Percentiles rank a stretch among this genome's conserved stretches.
Conservation (phyloP, 495 filamentous ascomycete species). For the Cercophora samala region DNA sequence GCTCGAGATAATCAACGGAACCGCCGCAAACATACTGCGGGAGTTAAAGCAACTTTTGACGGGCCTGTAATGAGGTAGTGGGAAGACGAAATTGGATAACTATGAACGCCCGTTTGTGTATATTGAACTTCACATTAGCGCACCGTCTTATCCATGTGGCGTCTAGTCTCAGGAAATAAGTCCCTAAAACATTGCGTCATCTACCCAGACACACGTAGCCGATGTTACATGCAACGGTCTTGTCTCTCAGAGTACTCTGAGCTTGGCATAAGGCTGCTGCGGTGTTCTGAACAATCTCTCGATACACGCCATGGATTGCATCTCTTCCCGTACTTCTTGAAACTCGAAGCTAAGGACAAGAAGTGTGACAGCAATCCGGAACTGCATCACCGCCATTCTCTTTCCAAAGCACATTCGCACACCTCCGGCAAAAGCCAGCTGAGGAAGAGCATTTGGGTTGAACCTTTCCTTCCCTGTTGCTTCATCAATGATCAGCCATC, state of each 20-base stretch:
- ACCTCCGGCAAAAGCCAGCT: constrained; percentile 28
- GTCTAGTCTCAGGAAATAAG: no score
- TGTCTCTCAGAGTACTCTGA: constrained; percentile 14
- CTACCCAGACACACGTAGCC: no score
- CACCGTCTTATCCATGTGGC: no score
- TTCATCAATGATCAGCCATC: constrained; percentile 33
- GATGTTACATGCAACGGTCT: no score
- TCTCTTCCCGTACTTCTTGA: constrained; percentile 26
- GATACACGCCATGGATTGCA: constrained; percentile 17
- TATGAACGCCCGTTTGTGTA: no score
- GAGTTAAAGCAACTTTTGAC: no score
- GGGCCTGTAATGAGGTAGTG: no score
- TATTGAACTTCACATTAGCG: no score
- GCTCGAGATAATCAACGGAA: neutral
- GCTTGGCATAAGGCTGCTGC: constrained; percentile 11
- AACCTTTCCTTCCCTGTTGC: constrained; percentile 27
- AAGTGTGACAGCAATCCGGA: constrained; percentile 29
- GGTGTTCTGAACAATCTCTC: constrained; percentile 25
- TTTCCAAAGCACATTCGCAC: constrained; percentile 26
- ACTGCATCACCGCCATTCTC: constrained; percentile 30
- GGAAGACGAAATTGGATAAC: neutral
- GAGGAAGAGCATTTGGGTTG: constrained; percentile 25
- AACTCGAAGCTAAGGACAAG: constrained; percentile 30
- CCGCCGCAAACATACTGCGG: no score
- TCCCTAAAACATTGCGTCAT: no score